phyloP scores from a whole-genome alignment of 2,329 filamentous ascomycete species.

The Aureobasidium uvarum region DNA sequence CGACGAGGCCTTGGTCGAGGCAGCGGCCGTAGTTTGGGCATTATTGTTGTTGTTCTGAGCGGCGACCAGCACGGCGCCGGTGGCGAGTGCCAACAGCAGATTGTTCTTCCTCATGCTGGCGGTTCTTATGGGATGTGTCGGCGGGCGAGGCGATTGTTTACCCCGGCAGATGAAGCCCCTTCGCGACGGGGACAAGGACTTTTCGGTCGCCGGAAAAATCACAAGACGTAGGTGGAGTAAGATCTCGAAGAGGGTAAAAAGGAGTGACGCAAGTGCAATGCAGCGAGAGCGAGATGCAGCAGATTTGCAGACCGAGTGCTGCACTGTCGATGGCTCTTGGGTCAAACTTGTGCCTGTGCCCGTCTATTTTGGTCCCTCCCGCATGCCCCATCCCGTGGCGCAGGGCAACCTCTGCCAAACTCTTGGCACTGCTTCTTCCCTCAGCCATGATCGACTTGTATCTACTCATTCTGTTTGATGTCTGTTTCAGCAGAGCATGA shows the following conservation, averaged over 20 bases:
- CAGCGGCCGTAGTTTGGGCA: constrained; percentile 5
- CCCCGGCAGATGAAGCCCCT: neutral
- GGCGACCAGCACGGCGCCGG: constrained; percentile 12
- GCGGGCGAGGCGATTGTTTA: constrained; percentile 14
- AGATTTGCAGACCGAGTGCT: neutral
- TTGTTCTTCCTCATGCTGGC: constrained; percentile 12
- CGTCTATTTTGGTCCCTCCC: constrained; percentile 4
- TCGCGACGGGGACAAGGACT: neutral
- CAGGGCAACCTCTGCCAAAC: constrained; percentile 8
- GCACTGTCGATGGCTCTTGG: neutral
- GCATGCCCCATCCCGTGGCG: constrained; percentile 12
- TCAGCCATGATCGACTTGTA: too few species aligned
- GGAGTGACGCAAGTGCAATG: constrained; percentile 16
- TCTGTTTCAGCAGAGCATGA: constrained; percentile 32
- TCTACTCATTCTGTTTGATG: neutral
- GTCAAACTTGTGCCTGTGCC: neutral
- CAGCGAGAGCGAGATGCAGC: constrained; percentile 16
- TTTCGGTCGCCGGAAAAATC: neutral
- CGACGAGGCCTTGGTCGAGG: neutral
- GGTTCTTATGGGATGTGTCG: neutral
- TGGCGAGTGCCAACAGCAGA: constrained; percentile 4
- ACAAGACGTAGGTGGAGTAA: neutral
- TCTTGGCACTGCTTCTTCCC: neutral
- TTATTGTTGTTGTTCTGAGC: constrained; percentile 17
- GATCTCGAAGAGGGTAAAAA: neutral